These are phyloP conservation scores for Alternaria metachromatica DNA, from an alignment of 2,329 filamentous ascomycete genomes.

Conservation along the genomic window DNA sequence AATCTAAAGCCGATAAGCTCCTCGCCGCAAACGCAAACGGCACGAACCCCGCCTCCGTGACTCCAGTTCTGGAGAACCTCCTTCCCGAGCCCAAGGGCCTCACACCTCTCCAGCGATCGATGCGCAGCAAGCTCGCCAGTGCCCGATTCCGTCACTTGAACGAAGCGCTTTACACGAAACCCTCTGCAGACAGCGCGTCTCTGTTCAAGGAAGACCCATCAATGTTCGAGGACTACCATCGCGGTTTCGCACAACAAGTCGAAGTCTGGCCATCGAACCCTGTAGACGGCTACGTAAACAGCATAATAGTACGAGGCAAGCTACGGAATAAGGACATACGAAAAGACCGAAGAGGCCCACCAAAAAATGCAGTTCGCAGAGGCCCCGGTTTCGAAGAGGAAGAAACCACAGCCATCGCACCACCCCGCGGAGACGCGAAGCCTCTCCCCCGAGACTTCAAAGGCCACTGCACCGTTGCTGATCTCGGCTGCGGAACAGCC, in stretches of 20 bases:
- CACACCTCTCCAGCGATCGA: constrained; percentile 89
- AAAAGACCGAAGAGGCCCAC: constrained; percentile 51
- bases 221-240: constrained; percentile 96
- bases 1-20: constrained; percentile 12
- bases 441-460: constrained; percentile 74
- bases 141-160: constrained; percentile 98
- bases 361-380: constrained; percentile 33
- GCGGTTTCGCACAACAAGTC: constrained; percentile 94
- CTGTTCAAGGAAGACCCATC: constrained; percentile 87
- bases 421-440: constrained; percentile 32
- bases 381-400: constrained; percentile 15
- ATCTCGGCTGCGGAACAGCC: constrained; percentile 93
- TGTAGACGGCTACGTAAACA: constrained; percentile 81
- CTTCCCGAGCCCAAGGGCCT: constrained; percentile 64
- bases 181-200: constrained; percentile 80
- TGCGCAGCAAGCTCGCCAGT: constrained; percentile 93
- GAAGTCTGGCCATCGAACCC: constrained; percentile 97
- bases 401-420: constrained; percentile 12
- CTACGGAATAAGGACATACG: constrained; percentile 49
- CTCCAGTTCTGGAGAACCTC: constrained; percentile 27
- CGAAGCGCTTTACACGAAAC: constrained; percentile 92
- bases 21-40: constrained; percentile 17
- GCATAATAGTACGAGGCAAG: constrained; percentile 72
- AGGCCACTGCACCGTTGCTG: constrained; percentile 77
- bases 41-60: constrained; percentile 3